Conservation (phyloP, 2,329 filamentous ascomycete species). For the Orbilia oligospora region DNA sequence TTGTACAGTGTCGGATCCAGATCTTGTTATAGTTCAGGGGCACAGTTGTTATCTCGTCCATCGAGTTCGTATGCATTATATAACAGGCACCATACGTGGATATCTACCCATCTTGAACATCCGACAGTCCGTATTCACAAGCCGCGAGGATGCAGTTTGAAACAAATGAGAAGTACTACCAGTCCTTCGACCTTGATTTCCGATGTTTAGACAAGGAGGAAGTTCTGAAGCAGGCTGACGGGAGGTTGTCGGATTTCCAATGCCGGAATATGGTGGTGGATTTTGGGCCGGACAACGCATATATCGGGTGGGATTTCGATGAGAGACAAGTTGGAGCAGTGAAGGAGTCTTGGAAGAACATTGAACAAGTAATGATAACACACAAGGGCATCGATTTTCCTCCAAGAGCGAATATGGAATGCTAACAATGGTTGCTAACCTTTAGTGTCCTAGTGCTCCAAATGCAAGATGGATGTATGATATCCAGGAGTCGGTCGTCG, state of each 20-base stretch:
- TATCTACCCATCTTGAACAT: not conserved
- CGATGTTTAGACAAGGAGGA: constrained; percentile 42
- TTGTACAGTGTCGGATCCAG: not conserved
- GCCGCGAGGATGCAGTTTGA: constrained; percentile 11
- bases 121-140: not conserved
- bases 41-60: not conserved
- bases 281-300: constrained; percentile 50
- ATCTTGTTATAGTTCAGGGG: not conserved
- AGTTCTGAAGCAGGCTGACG: constrained; percentile 40
- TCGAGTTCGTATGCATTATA: too few relatives aligned
- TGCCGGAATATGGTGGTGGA: constrained; percentile 57
- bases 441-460: constrained; percentile 26
- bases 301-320: constrained; percentile 48
- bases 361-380: constrained; percentile 27
- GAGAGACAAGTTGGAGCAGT: constrained; percentile 22
- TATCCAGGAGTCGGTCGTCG: too few relatives aligned
- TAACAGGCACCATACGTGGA: too few relatives aligned
- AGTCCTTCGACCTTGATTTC: constrained; percentile 41
- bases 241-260: constrained; percentile 41
- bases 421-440: not conserved
- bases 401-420: not conserved
- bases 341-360: constrained; percentile 45
- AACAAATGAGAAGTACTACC: constrained; percentile 39
- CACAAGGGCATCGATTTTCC: not conserved
- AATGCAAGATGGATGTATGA: constrained; percentile 53